phyloP scores from a whole-genome alignment of 2,329 filamentous ascomycete genomes.

The Neofusicoccum kwambonambiense region DNA sequence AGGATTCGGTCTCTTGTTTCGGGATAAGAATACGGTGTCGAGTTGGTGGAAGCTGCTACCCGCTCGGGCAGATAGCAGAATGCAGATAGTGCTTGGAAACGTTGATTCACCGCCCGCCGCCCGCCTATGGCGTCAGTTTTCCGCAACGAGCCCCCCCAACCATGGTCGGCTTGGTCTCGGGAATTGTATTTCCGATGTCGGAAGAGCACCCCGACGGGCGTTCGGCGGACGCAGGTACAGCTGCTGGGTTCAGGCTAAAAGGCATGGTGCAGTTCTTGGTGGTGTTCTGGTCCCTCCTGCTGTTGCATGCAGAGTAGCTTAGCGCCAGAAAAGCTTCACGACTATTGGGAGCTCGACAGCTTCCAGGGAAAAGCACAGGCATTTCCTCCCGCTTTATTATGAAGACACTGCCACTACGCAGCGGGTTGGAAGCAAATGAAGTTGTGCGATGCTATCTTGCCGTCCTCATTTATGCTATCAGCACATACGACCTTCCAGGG shows the following conservation, averaged over 20 bases:
- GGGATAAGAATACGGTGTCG: neutral
- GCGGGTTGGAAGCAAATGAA: too few species aligned
- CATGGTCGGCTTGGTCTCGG: neutral
- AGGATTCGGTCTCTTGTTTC: neutral
- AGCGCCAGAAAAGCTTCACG: too few species aligned
- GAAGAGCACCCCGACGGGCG: neutral
- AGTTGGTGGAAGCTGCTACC: neutral
- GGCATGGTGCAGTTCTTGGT: neutral
- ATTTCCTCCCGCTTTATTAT: too few species aligned
- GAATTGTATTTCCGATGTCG: conserved; percentile 2
- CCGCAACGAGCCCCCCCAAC: neutral
- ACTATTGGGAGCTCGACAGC: too few species aligned
- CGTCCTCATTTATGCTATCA: too few species aligned
- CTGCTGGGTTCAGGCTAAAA: neutral
- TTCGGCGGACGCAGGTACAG: neutral
- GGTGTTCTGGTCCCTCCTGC: neutral
- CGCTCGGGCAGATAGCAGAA: neutral
- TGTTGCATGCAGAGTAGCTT: too few species aligned
- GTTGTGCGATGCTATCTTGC: too few species aligned
- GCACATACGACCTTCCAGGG: too few species aligned
- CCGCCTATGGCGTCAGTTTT: conserved; percentile 13
- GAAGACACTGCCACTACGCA: too few species aligned
- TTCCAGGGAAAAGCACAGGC: too few species aligned
- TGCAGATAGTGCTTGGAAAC: conserved; percentile 1
- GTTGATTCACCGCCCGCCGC: neutral